phyloP scores from a whole-genome alignment of 345 rosid genomes.

The Eucalyptus albens region DNA sequence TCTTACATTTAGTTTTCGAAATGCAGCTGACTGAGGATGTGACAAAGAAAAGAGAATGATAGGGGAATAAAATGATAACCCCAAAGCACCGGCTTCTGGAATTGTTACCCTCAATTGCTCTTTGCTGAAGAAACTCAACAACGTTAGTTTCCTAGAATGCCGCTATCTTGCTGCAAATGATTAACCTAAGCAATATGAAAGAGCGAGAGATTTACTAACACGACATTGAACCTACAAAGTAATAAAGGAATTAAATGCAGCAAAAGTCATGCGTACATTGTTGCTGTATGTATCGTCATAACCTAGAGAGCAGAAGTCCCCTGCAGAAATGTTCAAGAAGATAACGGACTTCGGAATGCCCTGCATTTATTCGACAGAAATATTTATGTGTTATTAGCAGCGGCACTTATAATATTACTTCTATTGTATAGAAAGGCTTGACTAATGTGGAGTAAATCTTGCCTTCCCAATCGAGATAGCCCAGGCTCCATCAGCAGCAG shows the following conservation, averaged over 20 bases:
- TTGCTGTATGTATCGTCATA: not conserved
- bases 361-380: not conserved
- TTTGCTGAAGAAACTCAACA: not conserved
- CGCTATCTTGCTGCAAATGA: not conserved
- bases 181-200: not conserved
- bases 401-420: not conserved
- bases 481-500: constrained; percentile 79
- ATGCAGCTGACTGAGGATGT: not conserved
- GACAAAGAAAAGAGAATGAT: not conserved
- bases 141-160: not conserved
- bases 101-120: not conserved
- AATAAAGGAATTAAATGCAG: not conserved
- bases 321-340: not conserved
- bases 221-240: not conserved
- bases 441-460: not conserved
- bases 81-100: not conserved
- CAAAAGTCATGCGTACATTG: not conserved
- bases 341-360: not conserved
- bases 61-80: not conserved
- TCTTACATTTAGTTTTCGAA: not conserved
- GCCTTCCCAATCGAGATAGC: constrained; percentile 84
- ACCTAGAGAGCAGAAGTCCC: not conserved
- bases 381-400: not conserved
- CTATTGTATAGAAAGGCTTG: not conserved
- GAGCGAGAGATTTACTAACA: not conserved